Conservation (phyloP, 2,329 filamentous ascomycete species). For the Neonectria faginata region DNA sequence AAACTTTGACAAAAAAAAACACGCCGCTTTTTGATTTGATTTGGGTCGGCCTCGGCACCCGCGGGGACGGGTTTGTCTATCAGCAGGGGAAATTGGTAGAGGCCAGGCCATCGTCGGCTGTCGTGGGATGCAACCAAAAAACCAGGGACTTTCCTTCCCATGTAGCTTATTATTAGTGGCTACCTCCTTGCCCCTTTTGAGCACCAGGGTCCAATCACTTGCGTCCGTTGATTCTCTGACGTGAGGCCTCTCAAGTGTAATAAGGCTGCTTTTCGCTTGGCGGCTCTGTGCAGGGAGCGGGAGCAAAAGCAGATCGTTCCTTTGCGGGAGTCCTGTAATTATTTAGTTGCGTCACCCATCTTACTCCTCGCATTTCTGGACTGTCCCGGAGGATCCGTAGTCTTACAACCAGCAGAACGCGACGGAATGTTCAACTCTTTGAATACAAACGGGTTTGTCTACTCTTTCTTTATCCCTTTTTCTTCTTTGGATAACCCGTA, state of each 20-base stretch:
- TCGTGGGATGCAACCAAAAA: neutral
- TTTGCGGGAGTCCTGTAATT: no score
- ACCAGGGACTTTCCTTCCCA: neutral
- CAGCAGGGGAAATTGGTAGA: neutral
- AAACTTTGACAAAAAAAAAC: neutral
- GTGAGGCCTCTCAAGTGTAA: neutral
- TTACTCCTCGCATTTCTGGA: no score
- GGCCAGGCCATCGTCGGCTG: neutral
- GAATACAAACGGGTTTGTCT: no score
- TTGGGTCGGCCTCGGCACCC: conserved; percentile 5
- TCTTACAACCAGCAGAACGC: no score
- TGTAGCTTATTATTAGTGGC: neutral
- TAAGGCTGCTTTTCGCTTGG: no score
- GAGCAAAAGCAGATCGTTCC: no score
- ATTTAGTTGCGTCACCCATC: no score
- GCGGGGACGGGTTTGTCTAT: neutral
- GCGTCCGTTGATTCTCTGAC: neutral
- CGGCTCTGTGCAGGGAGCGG: no score
- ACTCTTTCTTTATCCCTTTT: no score
- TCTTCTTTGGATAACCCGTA: no score
- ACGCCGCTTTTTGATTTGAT: neutral
- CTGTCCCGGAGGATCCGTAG: neutral
- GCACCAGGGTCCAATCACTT: neutral
- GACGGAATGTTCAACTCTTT: no score
- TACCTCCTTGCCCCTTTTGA: neutral